Base-by-base conservation (phyloP, 2,329 filamentous ascomycete species). In the Verticillium tricorpus region DNA sequence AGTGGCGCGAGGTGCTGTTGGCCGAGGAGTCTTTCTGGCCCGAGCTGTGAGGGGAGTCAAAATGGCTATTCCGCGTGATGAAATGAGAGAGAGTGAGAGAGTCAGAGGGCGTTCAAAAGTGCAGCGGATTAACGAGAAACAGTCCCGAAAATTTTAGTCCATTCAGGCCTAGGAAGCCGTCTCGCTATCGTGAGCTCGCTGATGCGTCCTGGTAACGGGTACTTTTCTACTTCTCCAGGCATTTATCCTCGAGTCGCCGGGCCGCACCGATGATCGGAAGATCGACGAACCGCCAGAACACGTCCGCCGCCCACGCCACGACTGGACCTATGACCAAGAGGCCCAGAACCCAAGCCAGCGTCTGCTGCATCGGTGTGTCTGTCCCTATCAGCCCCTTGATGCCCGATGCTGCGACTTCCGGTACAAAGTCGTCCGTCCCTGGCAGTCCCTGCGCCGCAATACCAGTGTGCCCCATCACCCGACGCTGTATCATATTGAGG, bases 1-100 rank as follows among this genome's bases (percentile, higher is more conserved):
- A 80, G 63, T 84, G 80, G 76, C 74, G 68, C 61, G 78, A 80
- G 61, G 78, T 88, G 37, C 69, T 89, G 64, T 78, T 78, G 62
- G 78, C 86, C 9, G 86, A 89, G 72, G 78, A 80, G 67, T 73
- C 74, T 1, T 89, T 89, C 69, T 89, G 85, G 86, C 85, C 85
- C 14, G 56, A 54, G 12, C 15, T 25, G 58, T 59, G n/a, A 54
- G 2, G 12, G n/a, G 8, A n/a, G 19, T 14, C 7, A 3, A 6
- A 17, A 17, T 3, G 22, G 14, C 7, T 32, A 5, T 5, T 22
- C 22, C 15, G 6, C 14, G 34, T 2, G 9, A 35, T 35, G 34
- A 14, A 14, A 35, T 35, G 34, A 35, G 34, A 35, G 28, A 28
- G 25, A 35, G 28, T 5, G 25, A 25, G 25, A 25, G 28, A 28